These are phyloP conservation scores for Kazachstania bromeliacearum DNA, from an alignment of 805 yeast species.

Conservation along the genomic window DNA sequence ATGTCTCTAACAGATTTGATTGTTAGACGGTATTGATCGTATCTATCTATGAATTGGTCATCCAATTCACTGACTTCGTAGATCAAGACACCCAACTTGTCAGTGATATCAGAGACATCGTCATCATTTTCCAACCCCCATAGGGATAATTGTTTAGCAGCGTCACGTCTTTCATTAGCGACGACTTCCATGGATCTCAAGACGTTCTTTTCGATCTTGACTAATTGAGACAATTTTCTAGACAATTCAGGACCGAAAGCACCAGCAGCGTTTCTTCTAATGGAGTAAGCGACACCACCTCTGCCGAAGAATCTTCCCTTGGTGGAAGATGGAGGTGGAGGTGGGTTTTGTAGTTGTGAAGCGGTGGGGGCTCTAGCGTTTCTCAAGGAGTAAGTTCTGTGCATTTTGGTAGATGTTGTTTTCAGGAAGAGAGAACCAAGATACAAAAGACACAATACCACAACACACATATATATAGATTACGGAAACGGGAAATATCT, in stretches of 20 bases:
- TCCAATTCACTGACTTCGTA: slow-evolving; percentile 81
- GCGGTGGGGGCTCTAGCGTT: slow-evolving; percentile 95
- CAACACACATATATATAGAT: too few relatives aligned
- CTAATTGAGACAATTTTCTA: slow-evolving; percentile 61
- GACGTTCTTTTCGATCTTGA: slow-evolving; percentile 75
- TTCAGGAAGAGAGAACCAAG: too few relatives aligned
- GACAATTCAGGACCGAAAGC: slow-evolving; percentile 73
- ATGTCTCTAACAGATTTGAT: slow-evolving; percentile 74
- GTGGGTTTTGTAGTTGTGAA: slow-evolving; percentile 86
- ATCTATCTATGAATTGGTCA: slow-evolving; percentile 77
- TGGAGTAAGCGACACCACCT: slow-evolving; percentile 47
- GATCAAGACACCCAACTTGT: slow-evolving; percentile 73
- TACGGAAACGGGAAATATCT: too few relatives aligned
- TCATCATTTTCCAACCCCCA: slow-evolving; percentile 89
- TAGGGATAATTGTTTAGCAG: slow-evolving; percentile 69
- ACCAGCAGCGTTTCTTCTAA: slow-evolving; percentile 69
- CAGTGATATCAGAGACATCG: slow-evolving; percentile 78
- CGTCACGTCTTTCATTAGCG: slow-evolving; percentile 69
- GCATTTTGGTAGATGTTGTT: slow-evolving; percentile 49
- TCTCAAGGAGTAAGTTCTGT: slow-evolving; percentile 96
- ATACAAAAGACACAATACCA: too few relatives aligned
- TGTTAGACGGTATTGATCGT: slow-evolving; percentile 79
- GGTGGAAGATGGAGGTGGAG: slow-evolving; percentile 89
- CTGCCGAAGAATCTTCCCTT: slow-evolving; percentile 79
- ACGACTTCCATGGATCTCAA: slow-evolving; percentile 70